Conservation (phyloP, 1,284 basidiomycete genomes). For the Schizophyllum commune region DNA sequence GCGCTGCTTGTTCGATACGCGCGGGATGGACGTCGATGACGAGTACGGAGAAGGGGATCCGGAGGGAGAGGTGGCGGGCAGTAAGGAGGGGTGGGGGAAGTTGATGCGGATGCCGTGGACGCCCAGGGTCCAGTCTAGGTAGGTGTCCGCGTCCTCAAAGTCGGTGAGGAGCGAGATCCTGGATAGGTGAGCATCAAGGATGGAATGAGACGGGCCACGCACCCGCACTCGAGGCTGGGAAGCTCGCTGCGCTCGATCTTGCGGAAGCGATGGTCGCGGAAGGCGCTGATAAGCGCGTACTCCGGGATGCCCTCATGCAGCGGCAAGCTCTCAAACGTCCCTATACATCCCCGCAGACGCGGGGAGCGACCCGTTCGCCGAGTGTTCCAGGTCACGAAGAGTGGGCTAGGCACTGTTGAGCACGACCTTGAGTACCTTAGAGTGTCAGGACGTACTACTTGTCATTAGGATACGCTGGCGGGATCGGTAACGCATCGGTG, state of each 20-base stretch:
- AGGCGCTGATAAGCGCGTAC: conserved; percentile 85
- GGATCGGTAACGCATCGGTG: conserved; percentile 42
- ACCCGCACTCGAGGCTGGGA: conserved; percentile 75
- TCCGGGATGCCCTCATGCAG: conserved; percentile 77
- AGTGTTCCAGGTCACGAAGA: conserved; percentile 97
- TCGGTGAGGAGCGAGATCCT: conserved; percentile 90
- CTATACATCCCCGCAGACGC: conserved; percentile 88
- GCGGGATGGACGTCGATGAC: conserved; percentile 44
- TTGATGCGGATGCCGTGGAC: conserved; percentile 89
- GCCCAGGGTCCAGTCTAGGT: conserved; percentile 91
- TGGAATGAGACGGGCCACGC: not conserved
- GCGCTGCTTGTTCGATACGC: conserved; percentile 41
- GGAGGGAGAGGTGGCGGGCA: conserved; percentile 44
- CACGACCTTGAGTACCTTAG: not conserved
- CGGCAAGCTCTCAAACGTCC: conserved; percentile 79
- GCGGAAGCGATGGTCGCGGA: conserved; percentile 62
- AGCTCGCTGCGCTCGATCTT: conserved; percentile 75
- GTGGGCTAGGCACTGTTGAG: conserved; percentile 47
- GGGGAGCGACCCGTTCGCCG: conserved; percentile 51
- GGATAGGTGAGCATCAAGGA: conserved; percentile 3
- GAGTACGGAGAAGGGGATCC: conserved; percentile 61
- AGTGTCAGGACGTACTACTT: conserved; percentile 51
- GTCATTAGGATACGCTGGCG: conserved; percentile 55
- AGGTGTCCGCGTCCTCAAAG: conserved; percentile 80
- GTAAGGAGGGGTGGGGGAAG: conserved; percentile 70